These are phyloP conservation scores for Fagus sylvatica DNA, from an alignment of 306 rosid genomes.

Conservation along the genomic window DNA sequence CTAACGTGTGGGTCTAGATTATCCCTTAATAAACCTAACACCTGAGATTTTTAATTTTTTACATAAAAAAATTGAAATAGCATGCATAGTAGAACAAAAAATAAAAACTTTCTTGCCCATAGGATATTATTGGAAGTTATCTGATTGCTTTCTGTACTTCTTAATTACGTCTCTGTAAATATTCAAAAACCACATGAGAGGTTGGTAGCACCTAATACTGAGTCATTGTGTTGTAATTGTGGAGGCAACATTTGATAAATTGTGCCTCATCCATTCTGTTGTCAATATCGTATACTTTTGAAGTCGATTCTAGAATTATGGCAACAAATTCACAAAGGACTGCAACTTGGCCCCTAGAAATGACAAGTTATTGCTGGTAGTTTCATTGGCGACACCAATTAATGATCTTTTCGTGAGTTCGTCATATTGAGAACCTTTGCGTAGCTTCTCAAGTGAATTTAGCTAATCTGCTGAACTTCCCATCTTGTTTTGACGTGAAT, in stretches of 20 bases:
- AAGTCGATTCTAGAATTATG: conserved; percentile 5
- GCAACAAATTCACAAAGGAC: neutral
- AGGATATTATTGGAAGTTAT: no score
- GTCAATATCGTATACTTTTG: neutral
- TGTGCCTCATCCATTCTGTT: neutral
- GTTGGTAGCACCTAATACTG: no score
- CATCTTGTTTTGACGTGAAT: conserved; percentile 9
- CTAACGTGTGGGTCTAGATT: no score
- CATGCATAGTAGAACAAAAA: no score
- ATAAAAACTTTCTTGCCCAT: no score
- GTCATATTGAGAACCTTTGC: neutral
- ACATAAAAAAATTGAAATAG: no score
- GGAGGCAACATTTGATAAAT: conserved; percentile 1
- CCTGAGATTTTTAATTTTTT: no score
- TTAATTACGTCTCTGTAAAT: no score
- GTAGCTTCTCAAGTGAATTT: neutral
- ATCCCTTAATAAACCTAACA: no score
- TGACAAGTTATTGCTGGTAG: neutral
- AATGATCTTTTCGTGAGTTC: conserved; percentile 8
- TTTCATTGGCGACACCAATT: neutral
- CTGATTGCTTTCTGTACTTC: no score
- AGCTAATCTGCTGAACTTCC: conserved; percentile 13
- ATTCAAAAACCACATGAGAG: no score
- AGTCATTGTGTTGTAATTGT: neutral
- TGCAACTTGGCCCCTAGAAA: neutral